These are phyloP conservation scores for Apiotrichum domesticum DNA, from an alignment of 1,284 basidiomycete genomes.

Conservation along the genomic window DNA sequence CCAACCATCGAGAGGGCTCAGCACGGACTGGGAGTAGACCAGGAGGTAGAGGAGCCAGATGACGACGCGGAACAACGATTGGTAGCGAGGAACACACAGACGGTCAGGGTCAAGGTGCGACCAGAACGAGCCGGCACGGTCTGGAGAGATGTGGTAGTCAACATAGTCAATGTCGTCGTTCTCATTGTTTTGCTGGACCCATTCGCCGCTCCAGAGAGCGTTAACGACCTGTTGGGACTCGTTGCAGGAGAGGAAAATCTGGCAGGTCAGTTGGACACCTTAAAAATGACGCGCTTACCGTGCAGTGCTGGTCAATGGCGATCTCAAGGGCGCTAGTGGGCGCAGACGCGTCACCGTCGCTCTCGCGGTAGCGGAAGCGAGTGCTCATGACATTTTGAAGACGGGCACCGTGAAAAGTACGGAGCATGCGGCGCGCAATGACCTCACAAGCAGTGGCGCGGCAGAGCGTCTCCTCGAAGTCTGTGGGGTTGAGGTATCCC, in stretches of 20 bases:
- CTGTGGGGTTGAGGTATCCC: slow-evolving; percentile 51
- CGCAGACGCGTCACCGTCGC: slow-evolving; percentile 70
- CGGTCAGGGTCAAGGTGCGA: slow-evolving; percentile 67
- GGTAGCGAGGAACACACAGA: slow-evolving; percentile 75
- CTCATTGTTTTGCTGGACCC: slow-evolving; percentile 58
- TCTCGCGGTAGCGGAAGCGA: slow-evolving; percentile 64
- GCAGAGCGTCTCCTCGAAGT: slow-evolving; percentile 76
- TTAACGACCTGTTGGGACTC: slow-evolving; percentile 68
- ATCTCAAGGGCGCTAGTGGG: slow-evolving; percentile 69
- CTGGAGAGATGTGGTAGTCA: slow-evolving; percentile 36
- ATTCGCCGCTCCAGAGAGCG: slow-evolving; percentile 69
- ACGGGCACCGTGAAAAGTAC: slow-evolving; percentile 59
- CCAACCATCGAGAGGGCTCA: slow-evolving; percentile 38
- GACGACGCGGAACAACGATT: slow-evolving; percentile 49
- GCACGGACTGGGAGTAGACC: slow-evolving; percentile 79
- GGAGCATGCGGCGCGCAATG: slow-evolving; percentile 73
- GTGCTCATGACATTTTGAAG: slow-evolving; percentile 63
- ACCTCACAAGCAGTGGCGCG: slow-evolving; percentile 84
- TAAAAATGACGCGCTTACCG: slow-evolving; percentile 19
- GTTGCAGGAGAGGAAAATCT: slow-evolving; percentile 75
- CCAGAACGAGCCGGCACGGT: slow-evolving; percentile 55
- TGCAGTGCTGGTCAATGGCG: slow-evolving; percentile 67
- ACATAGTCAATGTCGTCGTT: slow-evolving; percentile 47
- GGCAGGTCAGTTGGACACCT: slow-evolving; percentile 30
- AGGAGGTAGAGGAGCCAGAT: slow-evolving; percentile 81